phyloP scores from a whole-genome alignment of 345 rosid genomes.

The Psidium guajava region DNA sequence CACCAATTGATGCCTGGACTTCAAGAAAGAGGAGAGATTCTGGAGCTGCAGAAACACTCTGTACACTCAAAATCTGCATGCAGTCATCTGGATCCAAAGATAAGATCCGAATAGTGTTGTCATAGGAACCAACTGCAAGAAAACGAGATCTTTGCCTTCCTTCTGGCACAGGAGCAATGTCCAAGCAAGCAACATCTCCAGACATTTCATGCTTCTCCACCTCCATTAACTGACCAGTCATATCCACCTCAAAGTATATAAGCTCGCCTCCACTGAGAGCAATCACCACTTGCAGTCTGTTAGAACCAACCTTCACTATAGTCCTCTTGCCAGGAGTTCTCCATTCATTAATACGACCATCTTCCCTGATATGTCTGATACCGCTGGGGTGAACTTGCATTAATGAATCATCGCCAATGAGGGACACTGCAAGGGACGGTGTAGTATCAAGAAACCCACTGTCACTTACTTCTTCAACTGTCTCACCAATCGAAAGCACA shows the following conservation, averaged over 20 bases:
- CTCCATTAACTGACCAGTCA: conserved; percentile 96
- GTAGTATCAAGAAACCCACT: conserved; percentile 98
- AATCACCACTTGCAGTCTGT: conserved; percentile 91
- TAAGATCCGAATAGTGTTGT: conserved; percentile 78
- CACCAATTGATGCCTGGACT: conserved; percentile 92
- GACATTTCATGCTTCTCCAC: conserved; percentile 99
- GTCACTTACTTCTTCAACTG: conserved; percentile 94
- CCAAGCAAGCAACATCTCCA: conserved; percentile 98
- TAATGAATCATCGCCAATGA: conserved; percentile 90
- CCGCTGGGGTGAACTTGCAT: conserved; percentile 99
- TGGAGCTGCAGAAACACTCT: conserved; percentile 95
- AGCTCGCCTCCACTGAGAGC: conserved; percentile 98
- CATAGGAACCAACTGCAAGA: conserved; percentile 96
- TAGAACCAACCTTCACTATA: conserved; percentile 93
- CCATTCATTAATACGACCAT: conserved; percentile 98
- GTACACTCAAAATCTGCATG: conserved; percentile 91
- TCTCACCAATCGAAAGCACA: conserved; percentile 97
- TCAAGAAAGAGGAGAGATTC: conserved; percentile 97
- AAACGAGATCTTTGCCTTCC: conserved; percentile 98
- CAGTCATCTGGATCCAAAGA: conserved; percentile 98
- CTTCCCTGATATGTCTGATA: conserved; percentile 92
- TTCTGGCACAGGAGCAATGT: conserved; percentile 99
- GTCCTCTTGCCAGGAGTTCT: conserved; percentile 99
- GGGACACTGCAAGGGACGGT: conserved; percentile 83
- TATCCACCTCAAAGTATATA: conserved; percentile 91